Evolutionary conservation across 768 basidiomycete species (phyloP).

Genomic region (Thelephora aurantiotincta): DNA sequence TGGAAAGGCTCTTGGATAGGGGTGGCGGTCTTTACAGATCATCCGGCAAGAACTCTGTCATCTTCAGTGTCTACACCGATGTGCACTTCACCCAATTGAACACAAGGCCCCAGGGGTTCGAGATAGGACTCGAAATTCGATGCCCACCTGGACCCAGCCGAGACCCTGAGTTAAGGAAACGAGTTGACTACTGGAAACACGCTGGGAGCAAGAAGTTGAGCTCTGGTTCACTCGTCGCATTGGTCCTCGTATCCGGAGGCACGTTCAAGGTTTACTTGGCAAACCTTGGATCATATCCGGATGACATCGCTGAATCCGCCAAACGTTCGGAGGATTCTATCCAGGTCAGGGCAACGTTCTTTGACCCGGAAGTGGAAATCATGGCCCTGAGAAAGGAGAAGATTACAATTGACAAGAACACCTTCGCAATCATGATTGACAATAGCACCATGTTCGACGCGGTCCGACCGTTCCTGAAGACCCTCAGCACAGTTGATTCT

Average conservation of each 20-base stretch:
- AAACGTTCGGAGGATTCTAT: slow-evolving; percentile 20
- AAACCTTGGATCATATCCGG: slow-evolving; percentile 25
- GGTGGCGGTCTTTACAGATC: slow-evolving; percentile 6
- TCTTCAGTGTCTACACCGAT: slow-evolving; percentile 12
- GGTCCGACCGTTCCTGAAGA: slow-evolving; percentile 52
- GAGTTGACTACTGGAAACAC: slow-evolving; percentile 47
- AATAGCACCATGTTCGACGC: slow-evolving; percentile 54
- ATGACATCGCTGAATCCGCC: slow-evolving; percentile 33
- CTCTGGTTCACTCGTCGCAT: slow-evolving; percentile 48
- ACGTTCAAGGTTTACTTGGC: slow-evolving; percentile 34
- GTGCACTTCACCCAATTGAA: background rate
- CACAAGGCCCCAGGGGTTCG: slow-evolving; percentile 1
- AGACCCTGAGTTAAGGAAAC: slow-evolving; percentile 10
- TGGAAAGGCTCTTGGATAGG: background rate
- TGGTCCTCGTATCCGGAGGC: slow-evolving; percentile 21
- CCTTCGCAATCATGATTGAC: slow-evolving; percentile 33
- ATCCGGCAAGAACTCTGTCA: slow-evolving; percentile 6
- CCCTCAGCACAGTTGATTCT: slow-evolving; percentile 37
- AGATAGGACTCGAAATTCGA: background rate
- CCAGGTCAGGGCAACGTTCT: slow-evolving; percentile 41
- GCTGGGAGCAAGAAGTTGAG: slow-evolving; percentile 43
- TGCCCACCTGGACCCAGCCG: background rate
- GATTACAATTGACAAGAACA: slow-evolving; percentile 11
- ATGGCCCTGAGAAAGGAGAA: slow-evolving; percentile 19
- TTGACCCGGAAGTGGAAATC: slow-evolving; percentile 43